Evolutionary conservation across 2,329 filamentous ascomycete genomes (phyloP).

Genomic region (Emmonsia crescens): DNA sequence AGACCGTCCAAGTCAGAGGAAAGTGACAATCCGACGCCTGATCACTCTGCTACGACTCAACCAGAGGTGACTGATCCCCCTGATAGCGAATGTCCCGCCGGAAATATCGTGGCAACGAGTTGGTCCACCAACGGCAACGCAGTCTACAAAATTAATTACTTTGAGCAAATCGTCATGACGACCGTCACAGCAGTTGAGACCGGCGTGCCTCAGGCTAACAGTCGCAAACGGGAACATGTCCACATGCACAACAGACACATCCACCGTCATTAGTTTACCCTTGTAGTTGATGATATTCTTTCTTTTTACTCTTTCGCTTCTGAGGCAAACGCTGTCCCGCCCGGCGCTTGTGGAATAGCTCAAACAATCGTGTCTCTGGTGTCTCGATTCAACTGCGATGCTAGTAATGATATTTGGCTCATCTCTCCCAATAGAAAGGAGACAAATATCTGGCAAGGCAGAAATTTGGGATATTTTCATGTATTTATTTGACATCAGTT

Average conservation of each 20-base stretch:
- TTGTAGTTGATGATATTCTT: background rate
- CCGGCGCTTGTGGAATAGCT: background rate
- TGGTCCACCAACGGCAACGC: background rate
- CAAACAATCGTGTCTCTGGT: background rate
- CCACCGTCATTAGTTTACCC: background rate
- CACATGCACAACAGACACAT: background rate
- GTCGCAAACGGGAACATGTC: background rate
- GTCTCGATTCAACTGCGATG: background rate
- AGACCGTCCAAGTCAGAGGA: background rate
- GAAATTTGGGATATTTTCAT: background rate
- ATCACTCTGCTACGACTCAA: background rate
- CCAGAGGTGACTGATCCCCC: background rate
- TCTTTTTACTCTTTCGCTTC: background rate
- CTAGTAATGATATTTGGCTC: background rate
- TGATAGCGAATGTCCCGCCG: background rate
- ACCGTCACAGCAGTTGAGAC: background rate
- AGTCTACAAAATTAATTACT: background rate
- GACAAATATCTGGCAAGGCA: background rate
- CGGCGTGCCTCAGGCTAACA: background rate
- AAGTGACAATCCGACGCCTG: background rate
- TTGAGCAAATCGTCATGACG: background rate
- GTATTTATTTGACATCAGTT: background rate
- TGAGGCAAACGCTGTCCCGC: background rate
- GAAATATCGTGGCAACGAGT: background rate
- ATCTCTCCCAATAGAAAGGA: background rate